Evolutionary conservation across 2,329 filamentous ascomycete species (phyloP), one percentile per base, ranked within the genome.

Genomic region (Fusarium caatingaense): DNA sequence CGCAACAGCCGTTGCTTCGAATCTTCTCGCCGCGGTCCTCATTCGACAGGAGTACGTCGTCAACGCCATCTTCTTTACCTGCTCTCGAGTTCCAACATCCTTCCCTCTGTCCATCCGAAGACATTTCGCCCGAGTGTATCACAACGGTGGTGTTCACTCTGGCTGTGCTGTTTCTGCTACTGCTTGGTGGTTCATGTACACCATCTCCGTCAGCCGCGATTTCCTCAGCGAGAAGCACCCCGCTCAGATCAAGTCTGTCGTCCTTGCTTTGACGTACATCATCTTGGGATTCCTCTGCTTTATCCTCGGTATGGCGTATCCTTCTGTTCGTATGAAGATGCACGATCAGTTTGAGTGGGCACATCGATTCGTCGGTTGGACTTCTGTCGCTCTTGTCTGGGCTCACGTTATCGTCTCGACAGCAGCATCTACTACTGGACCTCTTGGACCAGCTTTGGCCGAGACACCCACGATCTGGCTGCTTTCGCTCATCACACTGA

Each of bases 321-420:
- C 71, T 15, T 34, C 76, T 34, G 74, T 77, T 23, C 66, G 57
- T 0, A 59, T 78, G 62, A 63, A 75, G 70, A 73, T 76, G 68
- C 91, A 93, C 78, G 86, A 93, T 76, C 80, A 84, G 63, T 93
- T 92, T 73, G 91, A 93, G 78, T 79, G 86, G 54, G 85, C 85
- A 37, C 91, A 93, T 78, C 89, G 91, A 44, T 92, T 90, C 73
- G 85, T 84, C 3, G 90, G 89, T 11, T 93, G 90, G 90, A 81
- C 83, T 18, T 82, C 87, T 15, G 80, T 92, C 5, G 81, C 79
- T 9, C 78, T 92, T 20, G 88, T 92, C 68, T 89, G 90, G 85
- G 82, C 74, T 0, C 85, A 91, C 64, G 80, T 85, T 15, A 73
- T 91, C 46, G 80, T 89, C 37, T 86, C 89, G 56, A 89, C 92